A percentile compares a stretch with the other conserved stretches of the same genome.
Evolutionary conservation across 768 basidiomycete genomes (phyloP).

Genomic region (Kwoniella sp.): DNA sequence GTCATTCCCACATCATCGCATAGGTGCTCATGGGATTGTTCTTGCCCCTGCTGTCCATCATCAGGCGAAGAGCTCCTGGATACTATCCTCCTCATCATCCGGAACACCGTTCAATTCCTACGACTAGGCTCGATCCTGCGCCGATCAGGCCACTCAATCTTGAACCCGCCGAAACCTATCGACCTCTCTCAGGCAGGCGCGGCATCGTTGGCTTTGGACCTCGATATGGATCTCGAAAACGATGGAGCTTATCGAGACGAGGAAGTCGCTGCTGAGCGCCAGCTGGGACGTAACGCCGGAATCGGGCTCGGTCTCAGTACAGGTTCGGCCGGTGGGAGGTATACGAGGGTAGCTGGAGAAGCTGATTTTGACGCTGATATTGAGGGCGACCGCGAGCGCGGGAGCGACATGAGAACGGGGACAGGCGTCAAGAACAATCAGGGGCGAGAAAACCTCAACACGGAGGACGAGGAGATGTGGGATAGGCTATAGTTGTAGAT

Average conservation of each 20-base stretch:
- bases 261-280: constrained; percentile 55
- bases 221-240: constrained; percentile 59
- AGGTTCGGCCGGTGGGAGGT: constrained; percentile 16
- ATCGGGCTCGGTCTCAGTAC: constrained; percentile 3
- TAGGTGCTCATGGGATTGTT: neutral
- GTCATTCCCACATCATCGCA: too few species aligned
- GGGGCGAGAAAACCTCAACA: constrained; percentile 41
- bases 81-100: constrained; percentile 83
- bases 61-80: constrained; percentile 88
- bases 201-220: constrained; percentile 55
- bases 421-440: constrained; percentile 34
- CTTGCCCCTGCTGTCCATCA: constrained; percentile 60
- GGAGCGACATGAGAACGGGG: constrained; percentile 21
- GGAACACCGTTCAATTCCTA: constrained; percentile 84
- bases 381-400: constrained; percentile 1
- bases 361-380: constrained; percentile 17
- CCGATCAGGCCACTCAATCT: constrained; percentile 61
- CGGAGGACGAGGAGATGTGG: constrained; percentile 54
- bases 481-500: constrained; percentile 38
- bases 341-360: constrained; percentile 37
- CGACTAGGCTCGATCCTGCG: constrained; percentile 90
- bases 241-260: constrained; percentile 44
- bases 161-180: constrained; percentile 57
- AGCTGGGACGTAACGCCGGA: constrained; percentile 22
- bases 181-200: constrained; percentile 58